Evolutionary conservation across 371 early-diverging fungal genomes (phyloP).

Genomic region (Lichtheimia ramosa): DNA sequence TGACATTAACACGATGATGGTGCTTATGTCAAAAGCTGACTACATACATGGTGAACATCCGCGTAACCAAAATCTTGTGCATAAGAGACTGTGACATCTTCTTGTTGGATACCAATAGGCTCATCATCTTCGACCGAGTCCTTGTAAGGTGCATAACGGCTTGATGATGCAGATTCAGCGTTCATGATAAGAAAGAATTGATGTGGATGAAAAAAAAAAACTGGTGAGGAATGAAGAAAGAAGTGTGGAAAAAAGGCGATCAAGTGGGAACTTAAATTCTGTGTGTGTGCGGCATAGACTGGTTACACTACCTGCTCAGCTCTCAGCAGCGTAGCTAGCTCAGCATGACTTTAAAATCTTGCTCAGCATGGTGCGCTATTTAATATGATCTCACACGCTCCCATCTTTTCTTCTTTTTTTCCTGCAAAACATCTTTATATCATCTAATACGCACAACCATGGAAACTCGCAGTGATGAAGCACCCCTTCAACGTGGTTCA

Average conservation of each 20-base stretch:
- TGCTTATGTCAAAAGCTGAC: too few species aligned
- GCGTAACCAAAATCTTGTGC: constrained; percentile 29
- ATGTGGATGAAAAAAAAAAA: constrained; percentile 3
- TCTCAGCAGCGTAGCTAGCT: constrained; percentile 8
- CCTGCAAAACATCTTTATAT: constrained; percentile 1
- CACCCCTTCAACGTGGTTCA: constrained; percentile 1
- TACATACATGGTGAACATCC: constrained; percentile 24
- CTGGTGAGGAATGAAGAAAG: constrained; percentile 6
- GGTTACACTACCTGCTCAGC: constrained; percentile 16
- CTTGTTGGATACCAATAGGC: constrained; percentile 21
- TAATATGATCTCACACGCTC: constrained; percentile 10
- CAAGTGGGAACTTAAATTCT: too few species aligned
- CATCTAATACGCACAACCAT: not conserved
- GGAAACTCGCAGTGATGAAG: not conserved
- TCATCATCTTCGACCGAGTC: constrained; percentile 15
- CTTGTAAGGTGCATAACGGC: constrained; percentile 3
- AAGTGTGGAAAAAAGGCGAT: constrained; percentile 9
- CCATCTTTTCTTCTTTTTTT: constrained; percentile 4
- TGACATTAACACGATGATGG: too few species aligned
- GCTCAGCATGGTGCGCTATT: constrained; percentile 1
- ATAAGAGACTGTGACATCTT: constrained; percentile 34
- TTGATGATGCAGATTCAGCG: not conserved
- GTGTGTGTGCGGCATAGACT: not conserved
- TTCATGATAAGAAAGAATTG: constrained; percentile 1
- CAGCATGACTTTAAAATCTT: constrained; percentile 2